A percentile compares a stretch with the other conserved stretches of the same genome.
Evolutionary conservation across 116 monocot species (phyloP).

Genomic region (Papilionanthe hybrid): DNA sequence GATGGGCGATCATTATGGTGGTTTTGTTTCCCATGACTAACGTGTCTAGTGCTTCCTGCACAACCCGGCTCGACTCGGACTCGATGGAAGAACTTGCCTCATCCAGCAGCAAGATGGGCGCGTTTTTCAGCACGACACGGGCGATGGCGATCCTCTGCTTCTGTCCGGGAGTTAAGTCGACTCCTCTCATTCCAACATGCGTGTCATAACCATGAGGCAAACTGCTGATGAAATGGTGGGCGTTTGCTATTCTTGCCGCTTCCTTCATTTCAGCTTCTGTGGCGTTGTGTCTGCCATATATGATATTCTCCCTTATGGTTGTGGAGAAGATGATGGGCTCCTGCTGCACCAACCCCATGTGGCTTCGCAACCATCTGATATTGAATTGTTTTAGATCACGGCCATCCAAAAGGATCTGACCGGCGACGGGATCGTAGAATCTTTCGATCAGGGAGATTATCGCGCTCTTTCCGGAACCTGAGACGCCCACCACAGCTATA

Average conservation of each 20-base stretch:
- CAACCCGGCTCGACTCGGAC: conserved; percentile 90
- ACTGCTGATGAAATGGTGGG: conserved; percentile 96
- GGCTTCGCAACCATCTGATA: conserved; percentile 83
- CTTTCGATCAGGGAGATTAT: conserved; percentile 89
- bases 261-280: conserved; percentile 93
- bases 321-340: conserved; percentile 95
- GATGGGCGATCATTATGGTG: conserved; percentile 86
- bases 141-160: conserved; percentile 97
- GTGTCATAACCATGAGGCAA: conserved; percentile 97
- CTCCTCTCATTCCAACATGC: conserved; percentile 93
- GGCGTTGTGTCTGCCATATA: conserved; percentile 93
- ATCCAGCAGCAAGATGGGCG: conserved; percentile 88
- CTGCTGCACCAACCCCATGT: conserved; percentile 92
- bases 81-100: conserved; percentile 92
- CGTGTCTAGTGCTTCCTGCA: conserved; percentile 92
- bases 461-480: conserved; percentile 97
- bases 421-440: conserved; percentile 88
- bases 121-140: conserved; percentile 87
- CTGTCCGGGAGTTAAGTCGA: conserved; percentile 90
- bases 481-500: conserved; percentile 89
- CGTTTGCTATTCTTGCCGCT: conserved; percentile 96
- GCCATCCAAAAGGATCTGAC: conserved; percentile 79
- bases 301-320: conserved; percentile 91
- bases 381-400: conserved; percentile 83
- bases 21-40: conserved; percentile 98